Evolutionary conservation across 2,329 filamentous ascomycete species (phyloP).

Genomic region (Clonostachys rhizophaga): DNA sequence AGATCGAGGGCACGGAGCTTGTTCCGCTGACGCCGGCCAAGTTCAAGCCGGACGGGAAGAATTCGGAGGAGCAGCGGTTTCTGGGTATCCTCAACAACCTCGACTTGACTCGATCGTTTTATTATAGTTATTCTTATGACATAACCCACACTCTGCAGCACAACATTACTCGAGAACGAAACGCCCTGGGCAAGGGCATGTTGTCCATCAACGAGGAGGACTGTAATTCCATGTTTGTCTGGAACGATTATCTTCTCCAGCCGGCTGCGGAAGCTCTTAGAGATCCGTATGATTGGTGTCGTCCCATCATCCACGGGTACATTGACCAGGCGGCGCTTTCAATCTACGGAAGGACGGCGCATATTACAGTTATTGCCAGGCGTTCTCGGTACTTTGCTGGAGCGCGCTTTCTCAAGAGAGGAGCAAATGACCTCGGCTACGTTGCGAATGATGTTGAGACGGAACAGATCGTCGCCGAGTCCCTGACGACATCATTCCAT

Average conservation of each 20-base stretch:
- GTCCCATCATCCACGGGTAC: constrained; percentile 93
- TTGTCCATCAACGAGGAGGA: constrained; percentile 51
- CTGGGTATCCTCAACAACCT: constrained; percentile 85
- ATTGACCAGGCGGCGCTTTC: constrained; percentile 84
- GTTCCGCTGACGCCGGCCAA: constrained; percentile 78
- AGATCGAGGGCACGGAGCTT: constrained; percentile 89
- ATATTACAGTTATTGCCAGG: constrained; percentile 90
- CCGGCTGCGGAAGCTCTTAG: constrained; percentile 68
- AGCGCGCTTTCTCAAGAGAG: constrained; percentile 88
- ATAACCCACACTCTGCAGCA: constrained; percentile 88
- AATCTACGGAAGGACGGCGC: constrained; percentile 83
- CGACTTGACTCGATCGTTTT: constrained; percentile 87
- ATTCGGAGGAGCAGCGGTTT: constrained; percentile 86
- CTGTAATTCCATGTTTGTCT: constrained; percentile 95
- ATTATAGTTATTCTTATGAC: constrained; percentile 98
- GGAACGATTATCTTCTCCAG: constrained; percentile 86
- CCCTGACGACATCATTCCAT: constrained; percentile 92
- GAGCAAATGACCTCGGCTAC: constrained; percentile 89
- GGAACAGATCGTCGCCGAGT: constrained; percentile 95
- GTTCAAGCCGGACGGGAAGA: constrained; percentile 70
- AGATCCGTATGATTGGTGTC: constrained; percentile 91
- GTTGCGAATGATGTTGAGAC: constrained; percentile 99
- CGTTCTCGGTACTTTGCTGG: constrained; percentile 92
- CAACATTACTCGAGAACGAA: constrained; percentile 80
- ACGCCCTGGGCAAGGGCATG: constrained; percentile 61